Percentiles rank a stretch among this genome's conserved stretches.
Conservation (phyloP, 495 filamentous ascomycete genomes). For the Xylaria sp. region DNA sequence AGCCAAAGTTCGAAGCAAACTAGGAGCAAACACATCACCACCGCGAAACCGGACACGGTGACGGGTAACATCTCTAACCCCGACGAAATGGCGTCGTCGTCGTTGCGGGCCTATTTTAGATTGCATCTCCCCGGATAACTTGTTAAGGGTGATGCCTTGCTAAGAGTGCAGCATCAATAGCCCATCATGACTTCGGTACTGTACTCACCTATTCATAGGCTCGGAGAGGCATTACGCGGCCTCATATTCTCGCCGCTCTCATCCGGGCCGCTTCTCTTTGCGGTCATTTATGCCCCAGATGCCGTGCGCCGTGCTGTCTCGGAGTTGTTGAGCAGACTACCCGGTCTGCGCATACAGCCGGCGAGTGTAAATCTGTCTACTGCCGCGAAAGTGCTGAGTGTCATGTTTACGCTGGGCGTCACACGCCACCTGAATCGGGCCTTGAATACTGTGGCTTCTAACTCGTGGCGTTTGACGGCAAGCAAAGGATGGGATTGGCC, state of each 20-base stretch:
- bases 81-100: background rate
- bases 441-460: conserved; percentile 51
- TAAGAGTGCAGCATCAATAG: background rate
- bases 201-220: conserved; percentile 11
- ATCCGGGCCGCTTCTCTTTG: conserved; percentile 25
- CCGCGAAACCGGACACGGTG: background rate
- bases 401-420: conserved; percentile 52
- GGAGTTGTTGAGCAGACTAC: background rate
- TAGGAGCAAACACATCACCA: background rate
- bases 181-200: conserved; percentile 20
- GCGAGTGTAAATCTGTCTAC: conserved; percentile 1
- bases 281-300: conserved; percentile 11
- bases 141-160: background rate
- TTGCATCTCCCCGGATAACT: background rate
- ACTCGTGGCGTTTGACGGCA: conserved; percentile 44
- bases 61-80: background rate
- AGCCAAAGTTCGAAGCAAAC: background rate
- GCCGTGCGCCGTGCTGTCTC: background rate
- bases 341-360: background rate
- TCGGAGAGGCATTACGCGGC: background rate
- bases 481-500: conserved; percentile 48
- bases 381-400: conserved; percentile 39
- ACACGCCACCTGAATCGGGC: conserved; percentile 49
- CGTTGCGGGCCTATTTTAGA: background rate
- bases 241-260: conserved; percentile 19